phyloP scores from a whole-genome alignment of 352 stramenopile species.

The Phytophthora lateralis region DNA sequence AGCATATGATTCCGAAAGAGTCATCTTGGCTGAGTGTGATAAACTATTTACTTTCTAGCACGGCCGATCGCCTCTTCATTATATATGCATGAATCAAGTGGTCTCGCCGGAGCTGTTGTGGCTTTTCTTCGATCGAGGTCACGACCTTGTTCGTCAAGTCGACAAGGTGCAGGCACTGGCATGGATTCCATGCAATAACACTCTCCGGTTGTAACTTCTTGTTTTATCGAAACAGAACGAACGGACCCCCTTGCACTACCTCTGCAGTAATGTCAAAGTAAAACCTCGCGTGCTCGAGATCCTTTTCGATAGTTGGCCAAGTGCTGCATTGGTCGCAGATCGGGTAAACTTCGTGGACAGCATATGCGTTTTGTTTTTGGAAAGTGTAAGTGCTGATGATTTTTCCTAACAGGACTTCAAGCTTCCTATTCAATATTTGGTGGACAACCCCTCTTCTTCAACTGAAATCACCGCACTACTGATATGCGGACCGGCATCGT shows the following conservation, averaged over 20 bases:
- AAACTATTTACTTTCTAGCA: slow-evolving; percentile 38
- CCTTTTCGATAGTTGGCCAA: slow-evolving; percentile 71
- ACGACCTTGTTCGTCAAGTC: slow-evolving; percentile 56
- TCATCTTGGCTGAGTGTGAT: slow-evolving; percentile 13
- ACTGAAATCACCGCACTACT: slow-evolving; percentile 55
- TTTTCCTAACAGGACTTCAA: slow-evolving; percentile 54
- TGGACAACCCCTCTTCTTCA: slow-evolving; percentile 59
- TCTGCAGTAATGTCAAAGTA: slow-evolving; percentile 61
- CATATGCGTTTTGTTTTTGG: not conserved
- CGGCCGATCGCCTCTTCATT: slow-evolving; percentile 67
- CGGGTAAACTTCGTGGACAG: slow-evolving; percentile 30
- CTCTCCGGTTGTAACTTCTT: not conserved
- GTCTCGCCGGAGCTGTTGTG: slow-evolving; percentile 67
- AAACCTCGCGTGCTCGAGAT: slow-evolving; percentile 64
- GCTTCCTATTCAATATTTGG: slow-evolving; percentile 74
- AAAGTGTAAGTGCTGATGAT: not conserved
- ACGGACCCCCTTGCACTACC: slow-evolving; percentile 60
- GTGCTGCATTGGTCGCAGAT: slow-evolving; percentile 56
- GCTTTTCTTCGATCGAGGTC: slow-evolving; percentile 71
- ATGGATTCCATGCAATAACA: not conserved
- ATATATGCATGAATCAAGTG: slow-evolving; percentile 65
- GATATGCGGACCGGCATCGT: slow-evolving; percentile 65
- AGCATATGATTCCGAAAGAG: no score
- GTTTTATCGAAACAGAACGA: slow-evolving; percentile 42
- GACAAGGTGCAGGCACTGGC: slow-evolving; percentile 42